These are phyloP conservation scores for Aeschynomene evenia DNA, from an alignment of 306 rosid genomes.

Conservation along the genomic window DNA sequence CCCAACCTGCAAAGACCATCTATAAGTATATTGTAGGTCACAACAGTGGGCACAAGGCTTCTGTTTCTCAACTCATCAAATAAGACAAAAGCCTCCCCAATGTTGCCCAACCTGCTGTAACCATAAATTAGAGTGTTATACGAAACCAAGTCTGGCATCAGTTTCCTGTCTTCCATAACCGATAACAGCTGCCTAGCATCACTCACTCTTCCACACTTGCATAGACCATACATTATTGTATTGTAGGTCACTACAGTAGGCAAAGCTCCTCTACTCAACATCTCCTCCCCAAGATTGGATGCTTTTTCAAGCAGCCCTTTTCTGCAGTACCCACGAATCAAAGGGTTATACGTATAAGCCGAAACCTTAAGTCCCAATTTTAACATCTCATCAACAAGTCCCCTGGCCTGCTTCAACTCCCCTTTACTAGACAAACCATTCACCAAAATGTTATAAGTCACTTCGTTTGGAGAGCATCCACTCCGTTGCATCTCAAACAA, in stretches of 20 bases:
- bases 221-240: slow-evolving; percentile 57
- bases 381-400: slow-evolving; percentile 55
- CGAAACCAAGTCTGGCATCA: slow-evolving; percentile 65
- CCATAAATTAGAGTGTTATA: slow-evolving; percentile 67
- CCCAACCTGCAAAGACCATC: slow-evolving; percentile 72
- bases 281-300: slow-evolving; percentile 46
- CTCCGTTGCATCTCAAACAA: slow-evolving; percentile 49
- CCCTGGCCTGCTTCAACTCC: slow-evolving; percentile 54
- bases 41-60: slow-evolving; percentile 48
- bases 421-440: slow-evolving; percentile 65
- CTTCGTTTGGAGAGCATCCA: slow-evolving; percentile 51
- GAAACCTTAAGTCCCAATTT: slow-evolving; percentile 54
- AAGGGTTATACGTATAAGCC: slow-evolving; percentile 57
- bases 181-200: slow-evolving; percentile 56
- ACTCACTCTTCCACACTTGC: slow-evolving; percentile 52
- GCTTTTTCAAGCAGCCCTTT: slow-evolving; percentile 61
- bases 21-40: slow-evolving; percentile 75
- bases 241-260: slow-evolving; percentile 66
- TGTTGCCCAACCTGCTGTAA: slow-evolving; percentile 53
- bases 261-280: slow-evolving; percentile 46
- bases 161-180: slow-evolving; percentile 42
- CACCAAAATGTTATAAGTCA: slow-evolving; percentile 64
- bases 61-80: slow-evolving; percentile 48
- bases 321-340: slow-evolving; percentile 53
- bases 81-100: slow-evolving; percentile 58